phyloP scores from a whole-genome alignment of 2,329 filamentous ascomycete species.

The Fusarium sp. region DNA sequence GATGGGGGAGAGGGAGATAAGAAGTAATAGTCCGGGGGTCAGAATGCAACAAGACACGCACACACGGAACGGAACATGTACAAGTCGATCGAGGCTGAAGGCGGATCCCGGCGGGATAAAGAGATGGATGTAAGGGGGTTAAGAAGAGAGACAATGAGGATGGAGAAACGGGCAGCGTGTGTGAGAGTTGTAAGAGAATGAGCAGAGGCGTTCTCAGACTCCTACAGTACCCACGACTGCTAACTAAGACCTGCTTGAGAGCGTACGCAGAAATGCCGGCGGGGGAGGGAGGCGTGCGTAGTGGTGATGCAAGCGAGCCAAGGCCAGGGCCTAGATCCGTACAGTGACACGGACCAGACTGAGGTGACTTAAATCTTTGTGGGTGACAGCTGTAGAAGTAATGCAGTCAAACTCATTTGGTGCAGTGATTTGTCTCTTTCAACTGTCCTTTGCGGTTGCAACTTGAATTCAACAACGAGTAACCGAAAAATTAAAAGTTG shows the following conservation, averaged over 20 bases:
- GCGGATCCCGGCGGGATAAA: constrained; percentile 38
- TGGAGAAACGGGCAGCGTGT: constrained; percentile 37
- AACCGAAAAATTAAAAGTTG: constrained; percentile 30
- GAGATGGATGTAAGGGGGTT: constrained; percentile 36
- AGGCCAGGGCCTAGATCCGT: constrained; percentile 50
- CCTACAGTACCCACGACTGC: constrained; percentile 33
- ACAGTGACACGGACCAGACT: constrained; percentile 41
- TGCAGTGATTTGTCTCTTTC: constrained; percentile 9
- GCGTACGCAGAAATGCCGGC: constrained; percentile 48
- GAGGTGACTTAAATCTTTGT: constrained; percentile 22
- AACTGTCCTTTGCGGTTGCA: constrained; percentile 17
- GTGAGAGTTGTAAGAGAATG: constrained; percentile 43
- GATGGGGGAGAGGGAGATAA: constrained; percentile 42
- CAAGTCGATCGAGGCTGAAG: constrained; percentile 31
- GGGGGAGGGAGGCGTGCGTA: constrained; percentile 47
- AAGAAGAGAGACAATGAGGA: constrained; percentile 35
- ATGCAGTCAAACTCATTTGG: constrained; percentile 20
- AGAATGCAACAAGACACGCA: constrained; percentile 12
- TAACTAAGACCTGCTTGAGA: constrained; percentile 41
- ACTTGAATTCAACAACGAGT: constrained; percentile 11
- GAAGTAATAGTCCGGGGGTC: constrained; percentile 34
- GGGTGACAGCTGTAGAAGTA: constrained; percentile 24
- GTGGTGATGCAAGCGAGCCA: constrained; percentile 51
- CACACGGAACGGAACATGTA: constrained; percentile 31
- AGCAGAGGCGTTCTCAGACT: constrained; percentile 45